These are phyloP conservation scores for Theileria parva DNA, from an alignment of 169 alveolate species.

Conservation along the genomic window DNA sequence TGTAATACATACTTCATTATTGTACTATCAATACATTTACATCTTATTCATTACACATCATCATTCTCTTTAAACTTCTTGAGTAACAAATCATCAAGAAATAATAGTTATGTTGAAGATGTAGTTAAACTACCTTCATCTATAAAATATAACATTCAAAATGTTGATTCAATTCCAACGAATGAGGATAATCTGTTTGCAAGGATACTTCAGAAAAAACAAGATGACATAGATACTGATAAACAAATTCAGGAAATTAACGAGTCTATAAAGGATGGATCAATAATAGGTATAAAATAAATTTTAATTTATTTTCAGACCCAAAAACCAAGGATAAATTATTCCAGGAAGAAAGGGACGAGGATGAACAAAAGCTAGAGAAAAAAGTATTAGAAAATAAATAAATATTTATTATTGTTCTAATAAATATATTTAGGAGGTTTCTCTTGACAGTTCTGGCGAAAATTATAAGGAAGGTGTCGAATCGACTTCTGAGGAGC, in stretches of 20 bases:
- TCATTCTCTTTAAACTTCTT: neutral
- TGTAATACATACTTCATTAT: neutral
- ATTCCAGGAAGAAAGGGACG: slow-evolving; percentile 6
- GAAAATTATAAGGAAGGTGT: slow-evolving; percentile 51
- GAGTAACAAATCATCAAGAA: neutral
- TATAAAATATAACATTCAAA: neutral
- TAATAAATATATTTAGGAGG: slow-evolving; percentile 4
- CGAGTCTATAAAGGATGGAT: neutral
- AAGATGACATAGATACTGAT: slow-evolving; percentile 9
- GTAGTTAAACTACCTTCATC: slow-evolving; percentile 13
- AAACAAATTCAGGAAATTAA: slow-evolving; percentile 9
- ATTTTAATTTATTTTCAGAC: neutral
- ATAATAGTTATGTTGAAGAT: neutral
- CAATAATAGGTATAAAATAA: neutral
- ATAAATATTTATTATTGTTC: neutral
- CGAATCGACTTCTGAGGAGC: slow-evolving; percentile 20
- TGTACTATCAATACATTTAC: neutral
- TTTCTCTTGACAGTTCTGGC: slow-evolving; percentile 11
- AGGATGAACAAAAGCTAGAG: neutral
- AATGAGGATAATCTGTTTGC: slow-evolving; percentile 52
- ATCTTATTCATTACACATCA: neutral
- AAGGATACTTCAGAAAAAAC: neutral
- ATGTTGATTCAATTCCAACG: slow-evolving; percentile 35
- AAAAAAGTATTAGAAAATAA: neutral
- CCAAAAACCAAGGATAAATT: slow-evolving; percentile 10